phyloP scores from a whole-genome alignment of 2,329 filamentous ascomycete species.

The Xylaria sp. region DNA sequence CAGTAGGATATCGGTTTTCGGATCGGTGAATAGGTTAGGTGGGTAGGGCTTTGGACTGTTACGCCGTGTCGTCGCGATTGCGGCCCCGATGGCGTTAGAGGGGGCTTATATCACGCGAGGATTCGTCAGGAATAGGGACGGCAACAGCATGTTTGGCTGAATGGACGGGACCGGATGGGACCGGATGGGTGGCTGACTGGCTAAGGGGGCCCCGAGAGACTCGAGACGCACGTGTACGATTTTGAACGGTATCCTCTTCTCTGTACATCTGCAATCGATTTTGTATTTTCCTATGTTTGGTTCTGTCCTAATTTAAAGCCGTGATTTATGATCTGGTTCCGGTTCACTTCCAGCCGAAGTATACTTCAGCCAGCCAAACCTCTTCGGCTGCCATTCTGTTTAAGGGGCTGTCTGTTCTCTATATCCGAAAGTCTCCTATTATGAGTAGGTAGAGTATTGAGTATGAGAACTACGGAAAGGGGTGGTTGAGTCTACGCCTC shows the following conservation, averaged over 20 bases:
- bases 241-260: slow-evolving; percentile 24
- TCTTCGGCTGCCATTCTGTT: too few species aligned
- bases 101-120: slow-evolving; percentile 10
- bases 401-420: too few species aligned
- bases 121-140: slow-evolving; percentile 13
- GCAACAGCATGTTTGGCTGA: slow-evolving; percentile 18
- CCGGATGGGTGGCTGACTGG: slow-evolving; percentile 10
- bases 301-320: background rate
- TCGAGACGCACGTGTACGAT: slow-evolving; percentile 31
- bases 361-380: background rate
- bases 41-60: too few species aligned
- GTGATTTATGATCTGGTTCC: background rate
- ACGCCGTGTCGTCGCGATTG: background rate
- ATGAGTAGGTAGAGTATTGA: too few species aligned
- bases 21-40: too few species aligned
- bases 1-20: slow-evolving; percentile 18
- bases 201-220: slow-evolving; percentile 3
- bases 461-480: too few species aligned
- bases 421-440: too few species aligned
- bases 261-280: slow-evolving; percentile 14
- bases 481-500: too few species aligned
- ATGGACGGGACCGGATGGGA: slow-evolving; percentile 12
- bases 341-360: background rate
- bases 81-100: background rate
- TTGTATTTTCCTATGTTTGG: slow-evolving; percentile 8